Evolutionary conservation across 495 filamentous ascomycete species (phyloP).

Genomic region (Lasiosphaeria hispida): DNA sequence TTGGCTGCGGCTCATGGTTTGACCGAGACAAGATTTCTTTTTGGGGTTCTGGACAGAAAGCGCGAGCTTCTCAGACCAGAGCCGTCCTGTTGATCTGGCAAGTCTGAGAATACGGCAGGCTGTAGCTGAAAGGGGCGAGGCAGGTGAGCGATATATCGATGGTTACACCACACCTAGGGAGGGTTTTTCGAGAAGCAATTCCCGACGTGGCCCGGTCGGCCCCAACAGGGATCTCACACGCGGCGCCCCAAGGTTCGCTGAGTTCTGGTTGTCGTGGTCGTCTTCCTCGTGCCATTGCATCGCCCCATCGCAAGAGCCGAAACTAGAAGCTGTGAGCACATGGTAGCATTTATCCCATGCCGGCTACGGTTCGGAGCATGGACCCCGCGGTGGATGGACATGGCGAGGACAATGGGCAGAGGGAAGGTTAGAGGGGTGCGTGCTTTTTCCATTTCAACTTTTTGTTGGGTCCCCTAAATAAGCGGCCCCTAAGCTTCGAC

Average conservation of each 20-base stretch:
- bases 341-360: no score
- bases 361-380: not conserved
- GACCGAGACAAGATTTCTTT: slow-evolving; percentile 10
- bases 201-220: not conserved
- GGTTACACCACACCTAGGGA: no score
- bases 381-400: not conserved
- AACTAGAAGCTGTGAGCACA: not conserved
- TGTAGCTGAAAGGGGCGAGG: not conserved
- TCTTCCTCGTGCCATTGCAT: not conserved
- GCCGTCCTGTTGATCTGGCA: no score
- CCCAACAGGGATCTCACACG: slow-evolving; percentile 2
- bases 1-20: not conserved
- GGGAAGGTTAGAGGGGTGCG: not conserved
- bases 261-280: not conserved
- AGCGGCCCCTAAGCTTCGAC: not conserved
- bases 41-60: not conserved
- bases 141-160: not conserved
- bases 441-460: slow-evolving; percentile 1
- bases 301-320: not conserved
- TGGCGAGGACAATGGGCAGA: not conserved
- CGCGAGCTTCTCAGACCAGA: no score
- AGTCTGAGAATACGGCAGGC: no score
- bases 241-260: not conserved
- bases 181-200: slow-evolving; percentile 15
- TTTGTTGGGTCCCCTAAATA: not conserved